These are phyloP conservation scores for Colletotrichum orbiculare DNA, from an alignment of 2,329 filamentous ascomycete species.

Conservation along the genomic window DNA sequence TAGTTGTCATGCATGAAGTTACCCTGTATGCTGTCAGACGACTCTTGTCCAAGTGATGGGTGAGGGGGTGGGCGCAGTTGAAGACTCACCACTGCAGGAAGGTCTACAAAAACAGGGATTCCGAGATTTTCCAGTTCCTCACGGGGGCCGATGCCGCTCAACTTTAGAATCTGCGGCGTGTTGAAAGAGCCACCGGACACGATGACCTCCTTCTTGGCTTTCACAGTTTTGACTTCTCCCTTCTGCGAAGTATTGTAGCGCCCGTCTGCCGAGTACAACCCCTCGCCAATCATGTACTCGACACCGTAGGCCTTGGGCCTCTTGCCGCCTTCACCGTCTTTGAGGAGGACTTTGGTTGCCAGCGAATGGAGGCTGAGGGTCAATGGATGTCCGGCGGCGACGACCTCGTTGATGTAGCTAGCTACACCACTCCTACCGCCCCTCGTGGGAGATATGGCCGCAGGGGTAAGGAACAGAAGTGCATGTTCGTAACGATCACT, in stretches of 20 bases:
- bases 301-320: conserved; percentile 50
- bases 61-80: neutral
- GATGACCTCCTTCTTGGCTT: conserved; percentile 58
- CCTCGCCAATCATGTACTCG: conserved; percentile 53
- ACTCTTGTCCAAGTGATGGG: neutral
- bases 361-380: conserved; percentile 49
- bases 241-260: conserved; percentile 41
- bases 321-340: conserved; percentile 15
- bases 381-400: conserved; percentile 57
- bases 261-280: conserved; percentile 55
- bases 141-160: conserved; percentile 55
- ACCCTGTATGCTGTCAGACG: conserved; percentile 50
- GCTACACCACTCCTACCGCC: conserved; percentile 12
- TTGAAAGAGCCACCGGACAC: conserved; percentile 59
- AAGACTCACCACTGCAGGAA: conserved; percentile 62
- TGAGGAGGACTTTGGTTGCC: conserved; percentile 52
- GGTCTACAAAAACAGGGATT: conserved; percentile 64
- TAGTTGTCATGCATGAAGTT: conserved; percentile 65
- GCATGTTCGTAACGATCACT: conserved; percentile 40
- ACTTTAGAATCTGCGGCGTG: conserved; percentile 57
- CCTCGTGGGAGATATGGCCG: conserved; percentile 10
- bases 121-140: conserved; percentile 52
- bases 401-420: conserved; percentile 43
- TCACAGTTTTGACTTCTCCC: conserved; percentile 38
- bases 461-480: conserved; percentile 10